Base-by-base conservation (phyloP, 2,329 filamentous ascomycete genomes). In the Davidsoniella virescens region DNA sequence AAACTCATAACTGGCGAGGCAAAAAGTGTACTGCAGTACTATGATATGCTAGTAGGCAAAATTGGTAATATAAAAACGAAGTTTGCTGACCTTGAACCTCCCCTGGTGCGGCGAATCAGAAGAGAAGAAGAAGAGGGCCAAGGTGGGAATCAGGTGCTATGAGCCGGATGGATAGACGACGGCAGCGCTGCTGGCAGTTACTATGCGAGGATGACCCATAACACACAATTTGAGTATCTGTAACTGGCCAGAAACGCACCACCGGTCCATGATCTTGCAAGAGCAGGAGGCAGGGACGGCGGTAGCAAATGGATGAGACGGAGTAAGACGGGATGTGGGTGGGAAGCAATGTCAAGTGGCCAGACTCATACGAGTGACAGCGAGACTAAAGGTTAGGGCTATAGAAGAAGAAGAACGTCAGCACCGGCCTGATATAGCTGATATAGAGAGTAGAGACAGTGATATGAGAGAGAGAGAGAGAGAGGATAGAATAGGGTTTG, bases 211-310 rank as follows among this genome's bases (percentile, higher is more conserved):
- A 16, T 45, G 25, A 44, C 41, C 41, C 48, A 50, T 45, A 50
- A 50, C 33, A 50, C 48, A 44, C 48, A 50, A 45, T 29, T 33
- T 33, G 2, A 33, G 29, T 33, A 33, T 33, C 29, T 45, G 43
- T 45, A 33, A 16, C 25, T 16, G 43, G 43, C 43, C 25, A 18
- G 43, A 33, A 17, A 45, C n/a, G 25, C 26, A 33, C 25, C n/a
- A 25, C 23, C 17, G 20, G 26, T 33, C 29, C 43, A 45, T 45
- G 43, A 45, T 45, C 43, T 45, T 33, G 23, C 43, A 29, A 10
- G 25, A 45, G 43, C 16, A 45, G 42, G 3, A 44, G 42, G 5
- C 16, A 20, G 8, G 10, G 23, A 25, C 20, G 41, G 12, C 14
- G 17, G 41, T 18, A 43, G 42, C 23, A 12, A 17, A n/a, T 16